Evolutionary conservation across 306 rosid genomes (phyloP).

Genomic region (Glycyrrhiza uralensis): DNA sequence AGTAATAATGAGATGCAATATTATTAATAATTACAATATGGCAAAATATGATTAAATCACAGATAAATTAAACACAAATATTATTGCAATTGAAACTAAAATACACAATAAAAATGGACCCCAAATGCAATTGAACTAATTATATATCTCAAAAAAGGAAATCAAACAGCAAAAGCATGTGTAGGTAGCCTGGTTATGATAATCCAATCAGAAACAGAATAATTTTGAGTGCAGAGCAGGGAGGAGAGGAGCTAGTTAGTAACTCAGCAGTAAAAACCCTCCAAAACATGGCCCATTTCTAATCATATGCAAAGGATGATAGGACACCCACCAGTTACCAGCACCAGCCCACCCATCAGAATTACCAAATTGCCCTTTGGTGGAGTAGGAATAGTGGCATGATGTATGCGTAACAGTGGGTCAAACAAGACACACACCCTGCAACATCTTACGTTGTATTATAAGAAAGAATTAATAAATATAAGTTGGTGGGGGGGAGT

Average conservation of each 20-base stretch:
- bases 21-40: background rate
- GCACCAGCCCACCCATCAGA: background rate
- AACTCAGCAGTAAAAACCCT: conserved; percentile 2
- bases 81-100: background rate
- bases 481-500: background rate
- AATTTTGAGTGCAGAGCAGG: background rate
- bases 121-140: background rate
- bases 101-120: background rate
- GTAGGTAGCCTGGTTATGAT: conserved; percentile 24
- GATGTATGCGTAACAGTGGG: conserved; percentile 20
- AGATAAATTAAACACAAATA: background rate
- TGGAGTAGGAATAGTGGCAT: conserved; percentile 20
- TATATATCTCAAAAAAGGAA: background rate
- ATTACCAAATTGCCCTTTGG: conserved; percentile 26
- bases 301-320: conserved; percentile 39
- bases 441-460: conserved; percentile 13
- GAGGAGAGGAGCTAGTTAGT: background rate
- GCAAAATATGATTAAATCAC: background rate
- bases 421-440: conserved; percentile 17
- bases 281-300: conserved; percentile 25
- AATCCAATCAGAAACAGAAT: conserved; percentile 35
- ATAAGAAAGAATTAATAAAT: conserved; percentile 22
- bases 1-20: background rate
- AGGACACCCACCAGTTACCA: conserved; percentile 21
- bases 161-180: background rate